These are phyloP conservation scores for Chlamydomonas asymmetrica DNA, from an alignment of 139 green algal species.

Conservation along the genomic window DNA sequence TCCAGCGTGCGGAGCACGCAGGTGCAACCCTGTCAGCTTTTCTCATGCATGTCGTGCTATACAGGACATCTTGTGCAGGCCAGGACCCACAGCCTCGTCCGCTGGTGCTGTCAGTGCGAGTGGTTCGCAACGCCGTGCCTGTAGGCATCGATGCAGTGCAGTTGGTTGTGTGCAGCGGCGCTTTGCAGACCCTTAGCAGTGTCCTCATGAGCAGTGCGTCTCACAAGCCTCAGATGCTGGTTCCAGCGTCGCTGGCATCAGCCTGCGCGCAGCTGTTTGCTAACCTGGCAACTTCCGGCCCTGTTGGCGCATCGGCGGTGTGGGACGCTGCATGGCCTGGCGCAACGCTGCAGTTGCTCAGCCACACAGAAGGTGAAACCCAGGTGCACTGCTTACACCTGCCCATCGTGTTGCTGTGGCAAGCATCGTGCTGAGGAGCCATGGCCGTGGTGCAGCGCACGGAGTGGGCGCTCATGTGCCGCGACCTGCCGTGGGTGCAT, in stretches of 20 bases:
- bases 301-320: slow-evolving; percentile 6
- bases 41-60: no score
- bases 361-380: background rate
- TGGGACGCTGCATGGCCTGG: slow-evolving; percentile 8
- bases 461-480: no score
- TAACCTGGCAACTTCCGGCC: slow-evolving; percentile 16
- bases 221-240: background rate
- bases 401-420: no score
- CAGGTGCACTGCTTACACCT: background rate
- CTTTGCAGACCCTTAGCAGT: background rate
- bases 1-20: no score
- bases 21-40: no score
- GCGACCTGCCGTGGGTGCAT: no score
- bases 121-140: background rate
- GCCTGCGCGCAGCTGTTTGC: slow-evolving; percentile 26
- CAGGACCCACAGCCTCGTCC: no score
- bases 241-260: background rate
- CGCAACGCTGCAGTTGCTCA: background rate
- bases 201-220: background rate
- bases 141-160: background rate
- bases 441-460: no score
- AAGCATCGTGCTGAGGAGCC: background rate
- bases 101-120: background rate
- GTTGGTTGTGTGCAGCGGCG: background rate
- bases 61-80: no score